Percentiles rank a stretch among this genome's conserved stretches.
These are phyloP conservation scores for Botrytis hyacinthi DNA, from an alignment of 2,329 filamentous ascomycete genomes.

Conservation along the genomic window DNA sequence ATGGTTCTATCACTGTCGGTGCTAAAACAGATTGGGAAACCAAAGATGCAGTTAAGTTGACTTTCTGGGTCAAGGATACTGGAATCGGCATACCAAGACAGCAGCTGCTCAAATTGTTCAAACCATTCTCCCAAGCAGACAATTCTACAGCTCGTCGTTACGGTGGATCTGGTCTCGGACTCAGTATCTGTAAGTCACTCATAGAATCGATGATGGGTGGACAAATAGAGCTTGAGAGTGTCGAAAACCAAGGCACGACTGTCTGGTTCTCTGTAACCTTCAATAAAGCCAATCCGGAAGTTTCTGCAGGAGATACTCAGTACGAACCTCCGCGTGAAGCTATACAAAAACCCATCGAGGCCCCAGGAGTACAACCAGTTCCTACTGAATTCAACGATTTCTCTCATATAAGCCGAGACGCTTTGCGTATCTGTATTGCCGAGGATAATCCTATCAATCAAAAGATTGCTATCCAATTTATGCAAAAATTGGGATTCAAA, in stretches of 20 bases:
- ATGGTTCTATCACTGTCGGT: conserved; percentile 80
- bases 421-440: conserved; percentile 86
- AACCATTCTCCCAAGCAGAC: conserved; percentile 90
- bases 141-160: conserved; percentile 87
- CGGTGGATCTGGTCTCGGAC: conserved; percentile 83
- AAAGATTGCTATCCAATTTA: conserved; percentile 89
- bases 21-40: conserved; percentile 72
- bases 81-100: conserved; percentile 87
- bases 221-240: conserved; percentile 76
- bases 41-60: conserved; percentile 67
- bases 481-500: conserved; percentile 78
- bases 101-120: conserved; percentile 80
- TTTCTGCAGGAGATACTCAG: conserved; percentile 55
- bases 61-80: conserved; percentile 84
- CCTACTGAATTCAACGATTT: conserved; percentile 60
- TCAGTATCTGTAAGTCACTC: conserved; percentile 92
- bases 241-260: conserved; percentile 67
- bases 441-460: conserved; percentile 96
- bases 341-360: conserved; percentile 45
- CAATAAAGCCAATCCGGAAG: conserved; percentile 69
- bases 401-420: conserved; percentile 68
- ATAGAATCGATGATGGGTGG: conserved; percentile 92
- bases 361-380: conserved; percentile 42
- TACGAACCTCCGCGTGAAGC: conserved; percentile 37
- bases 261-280: conserved; percentile 82